Evolutionary conservation across 225 moss, liverwort and hornwort genomes (phyloP), one percentile per base, ranked within the genome.

Genomic region (Rhytidiadelphus loreus): DNA sequence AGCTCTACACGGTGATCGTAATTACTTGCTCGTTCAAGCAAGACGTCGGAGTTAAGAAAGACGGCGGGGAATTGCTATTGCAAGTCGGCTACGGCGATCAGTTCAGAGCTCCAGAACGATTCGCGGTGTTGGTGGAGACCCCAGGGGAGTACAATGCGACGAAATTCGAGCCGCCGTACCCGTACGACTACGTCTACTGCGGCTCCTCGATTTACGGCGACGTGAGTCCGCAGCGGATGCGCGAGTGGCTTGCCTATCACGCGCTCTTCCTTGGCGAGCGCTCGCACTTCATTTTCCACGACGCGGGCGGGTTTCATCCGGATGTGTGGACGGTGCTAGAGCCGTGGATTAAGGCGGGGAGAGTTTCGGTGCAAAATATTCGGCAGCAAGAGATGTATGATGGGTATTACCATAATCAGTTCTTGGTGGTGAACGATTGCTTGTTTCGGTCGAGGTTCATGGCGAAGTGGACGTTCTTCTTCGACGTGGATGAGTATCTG

Each of bases 211-310:
- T 94, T 32, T 95, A 90, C 55, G 95, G 95, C 35, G 91, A 93
- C 68, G 89, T 93, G 41, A 94, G 92, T 80, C 95, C 95, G 56
- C 94, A 94, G 85, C 80, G 95, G 62, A 86, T 95, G 88, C 90
- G 95, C 43, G 94, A 95, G 79, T 95, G 95, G 95, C 65, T 95
- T 8, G 95, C 95, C 19, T 95, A 95, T 58, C 95, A 95, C 81
- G 90, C 92, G 5, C 82, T 88, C 16, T 35, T 94, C 52, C 48
- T 95, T 11, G 95, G 95, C 46, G 88, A 93, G 24, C 82, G 82
- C 46, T 94, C 95, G n/a, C 95, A 92, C 92, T 95, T 94, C 89
- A 91, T 95, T 59, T 84, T 95, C 60, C 92, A 95, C 48, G 95
- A 95, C 79, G 91, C 95, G 4, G 94, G 95, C 7, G 95, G 95